Conservation (phyloP, 2,329 filamentous ascomycete genomes). For the Eutypella sp. region DNA sequence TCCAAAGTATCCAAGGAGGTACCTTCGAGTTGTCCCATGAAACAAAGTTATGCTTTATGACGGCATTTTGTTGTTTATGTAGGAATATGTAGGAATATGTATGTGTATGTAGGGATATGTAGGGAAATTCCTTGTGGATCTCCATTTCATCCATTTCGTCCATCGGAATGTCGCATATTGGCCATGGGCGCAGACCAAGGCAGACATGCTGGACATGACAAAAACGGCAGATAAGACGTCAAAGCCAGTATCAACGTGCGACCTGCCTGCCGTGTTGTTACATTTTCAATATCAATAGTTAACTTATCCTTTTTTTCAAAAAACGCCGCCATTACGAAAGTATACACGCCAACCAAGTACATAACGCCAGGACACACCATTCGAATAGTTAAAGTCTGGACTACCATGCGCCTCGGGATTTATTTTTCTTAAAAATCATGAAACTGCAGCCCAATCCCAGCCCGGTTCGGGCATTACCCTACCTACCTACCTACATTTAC, state of each 20-base stretch:
- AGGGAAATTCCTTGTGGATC: neutral
- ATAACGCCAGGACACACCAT: too few relatives aligned
- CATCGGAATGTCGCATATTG: neutral
- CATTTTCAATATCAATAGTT: neutral
- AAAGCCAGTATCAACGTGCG: neutral
- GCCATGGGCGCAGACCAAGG: too few relatives aligned
- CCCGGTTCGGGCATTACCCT: neutral
- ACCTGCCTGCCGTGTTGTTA: neutral
- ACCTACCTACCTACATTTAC: neutral
- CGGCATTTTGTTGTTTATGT: neutral
- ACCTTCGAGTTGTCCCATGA: too few relatives aligned
- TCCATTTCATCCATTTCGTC: neutral
- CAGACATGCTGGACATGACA: too few relatives aligned
- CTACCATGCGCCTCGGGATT: neutral
- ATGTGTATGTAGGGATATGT: too few relatives aligned
- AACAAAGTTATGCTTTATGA: neutral
- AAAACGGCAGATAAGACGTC: neutral
- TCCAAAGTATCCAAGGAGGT: too few relatives aligned
- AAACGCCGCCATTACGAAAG: neutral
- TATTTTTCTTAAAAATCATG: neutral
- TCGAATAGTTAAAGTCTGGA: neutral
- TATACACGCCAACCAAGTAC: too few relatives aligned
- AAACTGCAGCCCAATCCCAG: neutral
- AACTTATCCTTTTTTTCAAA: too few relatives aligned
- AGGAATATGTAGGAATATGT: too few relatives aligned